Base-by-base conservation (phyloP, 2,329 filamentous ascomycete species). In the Trichoderma sp. region DNA sequence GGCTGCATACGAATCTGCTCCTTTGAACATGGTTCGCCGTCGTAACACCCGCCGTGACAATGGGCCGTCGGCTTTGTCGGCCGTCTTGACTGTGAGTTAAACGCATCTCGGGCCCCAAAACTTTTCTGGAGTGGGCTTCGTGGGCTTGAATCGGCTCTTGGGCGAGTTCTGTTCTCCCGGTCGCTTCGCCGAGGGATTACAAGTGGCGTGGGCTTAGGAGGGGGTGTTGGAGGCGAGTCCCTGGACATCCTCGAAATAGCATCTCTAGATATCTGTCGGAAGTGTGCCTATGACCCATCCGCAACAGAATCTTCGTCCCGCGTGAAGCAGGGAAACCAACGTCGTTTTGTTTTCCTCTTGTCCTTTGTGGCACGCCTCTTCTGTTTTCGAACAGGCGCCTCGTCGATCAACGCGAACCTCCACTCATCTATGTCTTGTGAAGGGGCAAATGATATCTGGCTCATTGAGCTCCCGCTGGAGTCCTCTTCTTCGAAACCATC, bases 381-480 rank as follows among this genome's bases (percentile, higher is more conserved):
- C 26, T 75, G 74, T 14, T 74, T 77, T 60, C 74, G 74, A 30
- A 69, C 53, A 6, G 78, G 76, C 18, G 74, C 74, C 57, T 81
- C 77, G 14, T 82, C 79, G 36, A 81, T 77, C 36, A 82, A 76
- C 7, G 80, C 77, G 65, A 77, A 76, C 70, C 79, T 79, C 78
- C 79, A 80, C 32, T 81, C 79, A 65, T 80, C 77, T 74, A 79
- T 78, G 36, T 76, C 75, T 32, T 76, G 75, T 3, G 77, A 73
- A 1, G 74, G 67, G 26, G 78, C 76, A 68, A 82, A 82, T 0
- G 79, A 78, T 67, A 81, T 78, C 65, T 79, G 78, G 18, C 78
- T 79, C 32, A 76, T 76, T 7, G 76, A 76, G 71, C 74, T 80
- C 26, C 74, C 73, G 36, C 74, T 75, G 7, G 74, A 75, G 34